Conservation (phyloP, 257 asterid genomes). For the Striga asiatica region DNA sequence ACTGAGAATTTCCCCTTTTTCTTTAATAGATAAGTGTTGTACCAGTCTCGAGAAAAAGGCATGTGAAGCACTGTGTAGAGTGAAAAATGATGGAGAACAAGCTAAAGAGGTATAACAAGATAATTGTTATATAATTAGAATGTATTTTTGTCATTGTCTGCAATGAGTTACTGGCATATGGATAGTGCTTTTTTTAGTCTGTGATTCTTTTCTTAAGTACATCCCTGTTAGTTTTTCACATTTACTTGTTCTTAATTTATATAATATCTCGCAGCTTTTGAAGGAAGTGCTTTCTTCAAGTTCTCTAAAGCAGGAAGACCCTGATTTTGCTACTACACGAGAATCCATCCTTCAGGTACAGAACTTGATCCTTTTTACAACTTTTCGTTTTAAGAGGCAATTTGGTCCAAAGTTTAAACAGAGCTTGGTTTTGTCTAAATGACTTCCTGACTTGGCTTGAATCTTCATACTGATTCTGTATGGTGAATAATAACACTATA, state of each 20-base stretch:
- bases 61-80: constrained; percentile 66
- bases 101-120: constrained; percentile 62
- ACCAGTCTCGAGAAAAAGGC: constrained; percentile 59
- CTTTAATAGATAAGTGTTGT: constrained; percentile 46
- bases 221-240: neutral
- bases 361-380: neutral
- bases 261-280: constrained; percentile 36
- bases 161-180: neutral
- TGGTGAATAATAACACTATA: too few species aligned
- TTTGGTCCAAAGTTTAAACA: neutral
- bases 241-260: constrained; percentile 5
- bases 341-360: constrained; percentile 81
- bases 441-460: neutral
- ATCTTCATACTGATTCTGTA: too few species aligned
- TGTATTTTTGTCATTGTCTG: neutral
- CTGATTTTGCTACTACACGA: constrained; percentile 59
- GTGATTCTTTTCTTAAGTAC: constrained; percentile 1
- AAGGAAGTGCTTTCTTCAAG: constrained; percentile 66
- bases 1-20: constrained; percentile 14
- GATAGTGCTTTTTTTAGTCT: neutral
- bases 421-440: neutral
- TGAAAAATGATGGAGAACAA: constrained; percentile 58
- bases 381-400: neutral
- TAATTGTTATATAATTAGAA: constrained; percentile 3
- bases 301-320: constrained; percentile 37